These are phyloP conservation scores for Chlamydomonas schloesseri DNA, from an alignment of 139 green algal genomes.

Conservation along the genomic window DNA sequence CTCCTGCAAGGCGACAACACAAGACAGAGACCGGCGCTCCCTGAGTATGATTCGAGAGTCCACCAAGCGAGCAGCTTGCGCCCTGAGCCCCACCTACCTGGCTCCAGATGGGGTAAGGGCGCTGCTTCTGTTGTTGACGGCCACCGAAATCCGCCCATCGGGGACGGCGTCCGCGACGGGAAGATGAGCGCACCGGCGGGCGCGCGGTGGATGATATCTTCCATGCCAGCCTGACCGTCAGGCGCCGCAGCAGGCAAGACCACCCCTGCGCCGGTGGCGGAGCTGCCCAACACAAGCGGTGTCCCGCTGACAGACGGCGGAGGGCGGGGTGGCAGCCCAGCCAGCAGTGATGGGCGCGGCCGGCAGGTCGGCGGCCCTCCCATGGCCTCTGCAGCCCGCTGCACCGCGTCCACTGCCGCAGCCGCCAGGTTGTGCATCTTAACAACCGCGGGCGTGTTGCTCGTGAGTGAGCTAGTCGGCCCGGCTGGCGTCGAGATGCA, in stretches of 20 bases:
- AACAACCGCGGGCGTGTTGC: not conserved
- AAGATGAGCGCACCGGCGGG: not conserved
- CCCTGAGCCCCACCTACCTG: not conserved
- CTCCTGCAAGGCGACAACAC: not conserved
- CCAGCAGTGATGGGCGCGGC: not conserved
- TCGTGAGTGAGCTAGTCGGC: not conserved
- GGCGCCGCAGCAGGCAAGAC: too few species aligned
- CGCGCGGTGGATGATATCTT: slow-evolving; percentile 21
- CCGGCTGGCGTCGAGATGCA: not conserved
- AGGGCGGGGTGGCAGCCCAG: not conserved
- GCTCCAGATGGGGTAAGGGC: not conserved
- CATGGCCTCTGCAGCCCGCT: not conserved
- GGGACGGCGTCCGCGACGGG: slow-evolving; percentile 25
- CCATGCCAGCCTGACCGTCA: not conserved
- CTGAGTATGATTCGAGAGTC: too few species aligned
- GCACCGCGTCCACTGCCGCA: not conserved
- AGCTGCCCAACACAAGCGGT: not conserved
- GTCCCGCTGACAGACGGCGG: not conserved
- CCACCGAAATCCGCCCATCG: slow-evolving; percentile 7
- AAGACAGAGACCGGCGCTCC: too few species aligned
- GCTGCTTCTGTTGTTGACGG: not conserved
- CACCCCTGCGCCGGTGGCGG: not conserved
- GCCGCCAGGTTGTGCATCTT: slow-evolving; percentile 33
- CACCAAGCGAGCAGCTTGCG: not conserved
- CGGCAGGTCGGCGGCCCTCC: not conserved